A percentile compares a stretch with the other conserved stretches of the same genome.
Evolutionary conservation across 1,139 yeast genomes (phyloP).

Genomic region (Suhomyces ambrosiae): DNA sequence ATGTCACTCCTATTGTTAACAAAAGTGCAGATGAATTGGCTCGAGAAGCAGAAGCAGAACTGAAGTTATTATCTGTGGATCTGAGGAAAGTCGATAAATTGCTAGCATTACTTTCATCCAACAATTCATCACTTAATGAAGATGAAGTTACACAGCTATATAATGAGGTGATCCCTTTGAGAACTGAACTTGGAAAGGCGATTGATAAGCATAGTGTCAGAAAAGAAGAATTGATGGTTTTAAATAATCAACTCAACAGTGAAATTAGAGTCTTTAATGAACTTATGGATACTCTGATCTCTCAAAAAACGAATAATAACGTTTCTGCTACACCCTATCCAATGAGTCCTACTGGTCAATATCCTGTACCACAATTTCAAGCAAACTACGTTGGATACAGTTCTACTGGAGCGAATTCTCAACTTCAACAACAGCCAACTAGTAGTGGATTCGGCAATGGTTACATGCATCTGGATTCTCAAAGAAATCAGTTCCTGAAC

Average conservation of each 20-base stretch:
- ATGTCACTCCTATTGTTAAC: slow-evolving; percentile 78
- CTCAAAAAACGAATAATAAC: slow-evolving; percentile 22
- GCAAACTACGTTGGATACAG: slow-evolving; percentile 7
- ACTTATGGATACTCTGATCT: slow-evolving; percentile 56
- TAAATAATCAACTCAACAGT: slow-evolving; percentile 66
- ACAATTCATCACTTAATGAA: slow-evolving; percentile 31
- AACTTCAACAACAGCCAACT: slow-evolving; percentile 35
- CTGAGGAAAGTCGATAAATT: slow-evolving; percentile 29
- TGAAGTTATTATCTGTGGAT: slow-evolving; percentile 30
- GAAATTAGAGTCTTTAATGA: slow-evolving; percentile 74
- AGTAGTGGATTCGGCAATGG: slow-evolving; percentile 43
- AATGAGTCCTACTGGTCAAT: slow-evolving; percentile 12
- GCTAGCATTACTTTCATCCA: slow-evolving; percentile 53
- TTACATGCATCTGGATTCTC: not conserved
- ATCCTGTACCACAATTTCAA: slow-evolving; percentile 3
- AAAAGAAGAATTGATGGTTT: slow-evolving; percentile 71
- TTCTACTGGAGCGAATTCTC: slow-evolving; percentile 11
- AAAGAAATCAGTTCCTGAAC: slow-evolving; percentile 29
- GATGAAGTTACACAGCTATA: slow-evolving; percentile 58
- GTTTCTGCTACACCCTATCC: slow-evolving; percentile 23
- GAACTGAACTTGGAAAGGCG: slow-evolving; percentile 70
- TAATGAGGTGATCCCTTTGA: slow-evolving; percentile 67
- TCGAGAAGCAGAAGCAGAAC: slow-evolving; percentile 35
- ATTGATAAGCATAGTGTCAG: slow-evolving; percentile 76
- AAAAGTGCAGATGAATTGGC: slow-evolving; percentile 54